These are phyloP conservation scores for Globisporangium paddicum DNA, from an alignment of 352 stramenopile species.

Conservation along the genomic window DNA sequence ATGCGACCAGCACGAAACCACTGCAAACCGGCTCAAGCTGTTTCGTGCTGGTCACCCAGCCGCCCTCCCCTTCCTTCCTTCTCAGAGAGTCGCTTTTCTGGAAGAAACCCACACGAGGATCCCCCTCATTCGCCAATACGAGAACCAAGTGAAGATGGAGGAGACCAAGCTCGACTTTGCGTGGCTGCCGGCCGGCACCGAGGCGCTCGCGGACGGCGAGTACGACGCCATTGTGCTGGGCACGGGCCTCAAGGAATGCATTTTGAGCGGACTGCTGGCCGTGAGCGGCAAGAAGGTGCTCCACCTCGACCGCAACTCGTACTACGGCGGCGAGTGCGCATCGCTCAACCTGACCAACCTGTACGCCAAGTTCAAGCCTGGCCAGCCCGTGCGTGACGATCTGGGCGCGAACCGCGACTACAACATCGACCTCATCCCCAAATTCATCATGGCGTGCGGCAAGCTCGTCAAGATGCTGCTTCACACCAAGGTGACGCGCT, in stretches of 20 bases:
- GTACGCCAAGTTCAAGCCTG: conserved; percentile 93
- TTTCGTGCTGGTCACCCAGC: too few relatives aligned
- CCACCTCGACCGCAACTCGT: conserved; percentile 96
- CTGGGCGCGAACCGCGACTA: conserved; percentile 98
- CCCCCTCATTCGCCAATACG: background rate
- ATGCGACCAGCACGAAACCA: too few relatives aligned
- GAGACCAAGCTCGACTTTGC: conserved; percentile 85
- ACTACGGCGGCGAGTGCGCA: conserved; percentile 98
- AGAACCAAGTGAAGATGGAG: conserved; percentile 18
- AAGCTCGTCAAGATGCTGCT: conserved; percentile 99
- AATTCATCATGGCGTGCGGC: conserved; percentile 99
- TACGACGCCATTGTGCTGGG: conserved; percentile 99
- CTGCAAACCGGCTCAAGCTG: too few relatives aligned
- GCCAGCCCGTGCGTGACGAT: conserved; percentile 51
- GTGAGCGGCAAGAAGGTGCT: conserved; percentile 95
- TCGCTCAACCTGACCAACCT: conserved; percentile 98
- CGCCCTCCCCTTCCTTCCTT: too few relatives aligned
- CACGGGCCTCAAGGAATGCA: conserved; percentile 99
- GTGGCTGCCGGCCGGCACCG: conserved; percentile 93
- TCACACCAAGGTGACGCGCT: conserved; percentile 97
- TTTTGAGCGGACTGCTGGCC: conserved; percentile 96
- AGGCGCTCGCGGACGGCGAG: conserved; percentile 97
- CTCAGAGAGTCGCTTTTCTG: background rate
- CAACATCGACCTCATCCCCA: conserved; percentile 99
- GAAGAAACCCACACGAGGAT: conserved; percentile 10